A percentile compares a stretch with the other conserved stretches of the same genome.
These are phyloP conservation scores for Geranium incanum DNA, from an alignment of 441 rosid genomes.

Conservation along the genomic window DNA sequence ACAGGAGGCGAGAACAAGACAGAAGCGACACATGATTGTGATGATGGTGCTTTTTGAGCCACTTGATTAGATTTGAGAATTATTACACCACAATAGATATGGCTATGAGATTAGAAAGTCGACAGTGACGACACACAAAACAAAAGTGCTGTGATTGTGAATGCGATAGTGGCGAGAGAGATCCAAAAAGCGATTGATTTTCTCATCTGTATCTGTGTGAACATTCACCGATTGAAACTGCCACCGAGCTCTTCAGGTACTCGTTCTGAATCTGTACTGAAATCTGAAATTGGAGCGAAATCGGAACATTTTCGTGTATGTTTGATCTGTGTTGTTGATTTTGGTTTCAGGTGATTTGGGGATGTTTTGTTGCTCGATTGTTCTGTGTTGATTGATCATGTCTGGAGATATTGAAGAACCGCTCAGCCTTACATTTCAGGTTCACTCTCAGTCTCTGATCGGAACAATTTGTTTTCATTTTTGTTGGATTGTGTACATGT, in stretches of 20 bases:
- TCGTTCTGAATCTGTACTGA: background rate
- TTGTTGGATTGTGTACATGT: background rate
- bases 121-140: background rate
- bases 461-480: background rate
- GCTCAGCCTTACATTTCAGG: slow-evolving; percentile 47
- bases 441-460: slow-evolving; percentile 9
- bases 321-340: slow-evolving; percentile 4
- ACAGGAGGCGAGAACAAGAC: background rate
- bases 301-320: background rate
- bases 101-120: background rate
- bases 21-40: background rate
- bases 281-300: no score
- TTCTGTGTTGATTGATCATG: slow-evolving; percentile 30
- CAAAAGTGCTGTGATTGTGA: background rate
- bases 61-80: slow-evolving; percentile 6
- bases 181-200: background rate
- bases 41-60: background rate
- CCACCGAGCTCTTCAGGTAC: background rate
- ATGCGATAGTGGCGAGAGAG: background rate
- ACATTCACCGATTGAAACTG: no score
- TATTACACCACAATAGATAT: background rate
- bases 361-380: background rate
- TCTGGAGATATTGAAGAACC: slow-evolving; percentile 62
- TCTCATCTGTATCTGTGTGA: no score
- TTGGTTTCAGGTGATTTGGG: slow-evolving; percentile 17